Conservation (phyloP, 164 flowering plant species). For the Aristolochia fimbriata region DNA sequence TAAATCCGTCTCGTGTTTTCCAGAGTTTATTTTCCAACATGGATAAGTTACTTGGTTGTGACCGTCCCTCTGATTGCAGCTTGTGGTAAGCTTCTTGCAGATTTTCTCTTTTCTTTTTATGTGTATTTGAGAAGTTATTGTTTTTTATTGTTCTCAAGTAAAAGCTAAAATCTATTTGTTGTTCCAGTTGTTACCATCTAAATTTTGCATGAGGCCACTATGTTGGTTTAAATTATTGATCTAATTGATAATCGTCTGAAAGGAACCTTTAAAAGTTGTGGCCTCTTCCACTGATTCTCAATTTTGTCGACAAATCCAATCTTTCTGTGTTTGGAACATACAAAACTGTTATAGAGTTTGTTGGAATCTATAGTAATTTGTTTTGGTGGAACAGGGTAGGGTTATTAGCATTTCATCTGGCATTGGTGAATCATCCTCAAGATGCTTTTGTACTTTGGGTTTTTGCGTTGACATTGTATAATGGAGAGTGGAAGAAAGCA, state of each 20-base stretch:
- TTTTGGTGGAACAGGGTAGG: constrained; percentile 46
- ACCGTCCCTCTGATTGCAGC: constrained; percentile 42
- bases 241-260: too few relatives aligned
- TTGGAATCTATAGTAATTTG: too few relatives aligned
- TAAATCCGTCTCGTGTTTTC: constrained; percentile 12
- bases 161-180: not conserved
- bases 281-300: too few relatives aligned
- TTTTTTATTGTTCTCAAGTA: too few relatives aligned
- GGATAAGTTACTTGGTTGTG: constrained; percentile 67
- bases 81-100: constrained; percentile 52
- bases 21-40: constrained; percentile 67
- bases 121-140: not conserved
- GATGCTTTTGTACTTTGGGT: constrained; percentile 58
- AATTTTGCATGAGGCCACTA: not conserved
- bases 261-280: too few relatives aligned
- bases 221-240: too few relatives aligned
- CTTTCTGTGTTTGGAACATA: too few relatives aligned
- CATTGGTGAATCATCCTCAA: constrained; percentile 64
- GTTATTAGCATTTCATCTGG: constrained; percentile 72
- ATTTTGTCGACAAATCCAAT: too few relatives aligned
- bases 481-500: constrained; percentile 61
- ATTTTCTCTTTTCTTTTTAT: not conserved
- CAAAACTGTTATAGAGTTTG: too few relatives aligned
- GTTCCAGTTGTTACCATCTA: not conserved
- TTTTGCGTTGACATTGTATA: constrained; percentile 55